phyloP scores from a whole-genome alignment of 2,329 filamentous ascomycete genomes.

The Cucurbitaria berberidis region DNA sequence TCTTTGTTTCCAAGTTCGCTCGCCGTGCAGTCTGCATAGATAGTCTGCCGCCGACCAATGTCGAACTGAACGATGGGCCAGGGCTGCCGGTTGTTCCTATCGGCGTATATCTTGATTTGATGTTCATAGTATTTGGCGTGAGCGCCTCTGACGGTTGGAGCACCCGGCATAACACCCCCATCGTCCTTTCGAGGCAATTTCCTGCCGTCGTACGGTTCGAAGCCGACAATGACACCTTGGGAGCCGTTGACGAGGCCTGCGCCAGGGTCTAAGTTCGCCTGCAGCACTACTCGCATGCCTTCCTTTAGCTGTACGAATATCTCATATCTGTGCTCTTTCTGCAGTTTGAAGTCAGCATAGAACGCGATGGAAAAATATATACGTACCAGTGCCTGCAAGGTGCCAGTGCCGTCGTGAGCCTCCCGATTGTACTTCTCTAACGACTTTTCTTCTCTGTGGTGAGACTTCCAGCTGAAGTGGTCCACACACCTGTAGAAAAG shows the following conservation, averaged over 20 bases:
- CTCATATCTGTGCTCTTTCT: constrained; percentile 56
- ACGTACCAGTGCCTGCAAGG: constrained; percentile 29
- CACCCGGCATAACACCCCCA: constrained; percentile 5
- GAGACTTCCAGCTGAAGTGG: constrained; percentile 48
- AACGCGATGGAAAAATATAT: too few species aligned
- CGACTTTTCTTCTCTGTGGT: constrained; percentile 29
- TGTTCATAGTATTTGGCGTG: constrained; percentile 47
- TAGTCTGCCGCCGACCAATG: constrained; percentile 54
- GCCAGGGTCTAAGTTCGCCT: constrained; percentile 54
- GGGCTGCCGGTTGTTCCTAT: constrained; percentile 34
- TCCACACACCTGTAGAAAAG: constrained; percentile 48
- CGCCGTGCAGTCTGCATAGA: constrained; percentile 60
- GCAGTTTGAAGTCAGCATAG: background rate
- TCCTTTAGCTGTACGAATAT: constrained; percentile 54
- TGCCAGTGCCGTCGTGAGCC: constrained; percentile 14
- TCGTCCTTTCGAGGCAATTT: constrained; percentile 36
- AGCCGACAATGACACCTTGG: constrained; percentile 41
- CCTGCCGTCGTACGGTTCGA: constrained; percentile 45
- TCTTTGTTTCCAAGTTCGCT: constrained; percentile 54
- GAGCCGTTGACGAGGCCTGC: constrained; percentile 45
- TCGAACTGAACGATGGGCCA: constrained; percentile 63
- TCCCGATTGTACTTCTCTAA: constrained; percentile 14
- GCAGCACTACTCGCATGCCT: constrained; percentile 61
- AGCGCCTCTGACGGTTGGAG: constrained; percentile 42
- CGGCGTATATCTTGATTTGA: constrained; percentile 51